These are phyloP conservation scores for Hypoxylon sp. DNA, from an alignment of 2,329 filamentous ascomycete species.

Conservation along the genomic window DNA sequence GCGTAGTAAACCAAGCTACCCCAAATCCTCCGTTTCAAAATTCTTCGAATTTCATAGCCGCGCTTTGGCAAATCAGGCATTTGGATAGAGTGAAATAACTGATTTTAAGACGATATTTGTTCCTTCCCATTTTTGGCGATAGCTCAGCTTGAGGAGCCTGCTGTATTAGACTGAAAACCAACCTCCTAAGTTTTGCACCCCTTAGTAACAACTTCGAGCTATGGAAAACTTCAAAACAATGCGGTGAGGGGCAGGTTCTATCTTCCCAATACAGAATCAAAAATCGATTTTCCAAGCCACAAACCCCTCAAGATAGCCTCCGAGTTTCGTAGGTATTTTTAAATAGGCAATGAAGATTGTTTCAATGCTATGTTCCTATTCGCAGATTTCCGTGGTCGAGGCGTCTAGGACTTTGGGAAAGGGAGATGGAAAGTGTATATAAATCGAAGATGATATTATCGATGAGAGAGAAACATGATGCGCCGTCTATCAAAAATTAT, in stretches of 20 bases:
- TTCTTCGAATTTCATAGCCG: neutral
- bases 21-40: conserved; percentile 2
- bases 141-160: neutral
- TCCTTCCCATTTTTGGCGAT: neutral
- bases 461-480: neutral
- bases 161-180: neutral
- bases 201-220: neutral
- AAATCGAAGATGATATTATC: neutral
- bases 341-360: neutral
- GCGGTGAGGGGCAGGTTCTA: neutral
- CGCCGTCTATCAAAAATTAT: neutral
- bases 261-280: neutral
- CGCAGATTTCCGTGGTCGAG: neutral
- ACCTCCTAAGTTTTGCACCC: neutral
- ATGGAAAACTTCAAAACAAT: neutral
- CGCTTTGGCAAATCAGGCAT: neutral
- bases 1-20: neutral
- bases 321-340: conserved; percentile 1
- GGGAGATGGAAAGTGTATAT: neutral
- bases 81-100: neutral
- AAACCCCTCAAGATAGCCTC: neutral
- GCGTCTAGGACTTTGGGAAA: neutral
- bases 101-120: neutral
- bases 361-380: neutral
- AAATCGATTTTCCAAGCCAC: neutral